Evolutionary conservation across 164 flowering plant species (phyloP).

Genomic region (Liriodendron chinense): DNA sequence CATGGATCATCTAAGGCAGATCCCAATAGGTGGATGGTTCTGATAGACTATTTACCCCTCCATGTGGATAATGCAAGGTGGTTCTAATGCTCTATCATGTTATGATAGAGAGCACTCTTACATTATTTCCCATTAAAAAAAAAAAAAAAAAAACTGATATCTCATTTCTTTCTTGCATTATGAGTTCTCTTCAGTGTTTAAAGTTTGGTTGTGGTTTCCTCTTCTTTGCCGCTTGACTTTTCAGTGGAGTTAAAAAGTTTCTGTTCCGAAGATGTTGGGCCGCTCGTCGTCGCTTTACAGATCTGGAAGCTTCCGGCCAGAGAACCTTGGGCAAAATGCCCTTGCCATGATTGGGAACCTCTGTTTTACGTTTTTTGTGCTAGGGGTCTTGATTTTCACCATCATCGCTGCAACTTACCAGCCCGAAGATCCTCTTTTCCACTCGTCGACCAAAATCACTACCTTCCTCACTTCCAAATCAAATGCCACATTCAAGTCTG

Average conservation of each 20-base stretch:
- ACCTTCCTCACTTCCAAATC: conserved; percentile 63
- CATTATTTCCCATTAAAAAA: too few relatives aligned
- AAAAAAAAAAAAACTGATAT: too few relatives aligned
- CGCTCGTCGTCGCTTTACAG: conserved; percentile 43
- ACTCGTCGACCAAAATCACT: conserved; percentile 69
- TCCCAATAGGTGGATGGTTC: too few relatives aligned
- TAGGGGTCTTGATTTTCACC: conserved; percentile 78
- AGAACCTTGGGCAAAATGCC: conserved; percentile 74
- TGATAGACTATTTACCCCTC: neutral
- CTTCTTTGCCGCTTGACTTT: neutral
- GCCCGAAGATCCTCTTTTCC: conserved; percentile 87
- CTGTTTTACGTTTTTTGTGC: conserved; percentile 65
- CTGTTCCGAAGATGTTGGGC: conserved; percentile 47
- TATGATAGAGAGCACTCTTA: neutral
- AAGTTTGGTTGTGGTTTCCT: neutral
- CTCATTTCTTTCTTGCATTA: neutral
- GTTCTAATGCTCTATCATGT: neutral
- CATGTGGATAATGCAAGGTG: neutral
- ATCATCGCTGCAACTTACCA: conserved; percentile 83
- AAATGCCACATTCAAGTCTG: conserved; percentile 75
- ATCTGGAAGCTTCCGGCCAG: conserved; percentile 67
- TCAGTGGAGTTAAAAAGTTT: neutral
- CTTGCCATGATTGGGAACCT: conserved; percentile 69
- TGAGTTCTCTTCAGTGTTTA: neutral
- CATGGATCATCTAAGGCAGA: too few relatives aligned